Evolutionary conservation across 441 rosid genomes (phyloP).

Genomic region (Bocquillonia castaneifolia): DNA sequence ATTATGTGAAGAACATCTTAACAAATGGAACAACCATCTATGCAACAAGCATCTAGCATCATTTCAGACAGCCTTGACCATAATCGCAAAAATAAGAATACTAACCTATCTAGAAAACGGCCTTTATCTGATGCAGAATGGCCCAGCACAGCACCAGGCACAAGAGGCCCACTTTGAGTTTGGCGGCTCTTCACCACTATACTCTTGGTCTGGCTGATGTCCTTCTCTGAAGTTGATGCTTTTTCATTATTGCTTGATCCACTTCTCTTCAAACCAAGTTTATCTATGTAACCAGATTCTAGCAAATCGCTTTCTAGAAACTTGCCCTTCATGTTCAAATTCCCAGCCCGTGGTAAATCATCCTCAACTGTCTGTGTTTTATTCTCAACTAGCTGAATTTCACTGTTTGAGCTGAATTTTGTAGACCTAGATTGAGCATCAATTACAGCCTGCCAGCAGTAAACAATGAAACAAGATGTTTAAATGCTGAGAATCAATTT

Average conservation of each 20-base stretch:
- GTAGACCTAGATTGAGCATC: constrained; percentile 28
- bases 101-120: constrained; percentile 61
- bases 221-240: constrained; percentile 52
- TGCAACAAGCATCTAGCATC: not conserved
- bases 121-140: constrained; percentile 61
- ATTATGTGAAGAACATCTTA: not conserved
- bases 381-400: constrained; percentile 34
- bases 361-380: constrained; percentile 30
- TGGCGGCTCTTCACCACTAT: constrained; percentile 57
- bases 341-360: constrained; percentile 32
- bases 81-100: constrained; percentile 8
- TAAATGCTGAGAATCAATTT: not conserved
- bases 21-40: not conserved
- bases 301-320: constrained; percentile 34
- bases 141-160: constrained; percentile 50
- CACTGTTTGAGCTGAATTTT: constrained; percentile 30
- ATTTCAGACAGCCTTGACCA: not conserved
- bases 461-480: constrained; percentile 14
- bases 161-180: constrained; percentile 87
- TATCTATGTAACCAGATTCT: constrained; percentile 40
- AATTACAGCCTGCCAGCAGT: constrained; percentile 34
- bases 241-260: constrained; percentile 45
- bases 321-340: constrained; percentile 49
- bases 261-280: constrained; percentile 35
- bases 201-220: constrained; percentile 38